Conservation (phyloP, 2,329 filamentous ascomycete genomes). For the Aspergillus melleus region DNA sequence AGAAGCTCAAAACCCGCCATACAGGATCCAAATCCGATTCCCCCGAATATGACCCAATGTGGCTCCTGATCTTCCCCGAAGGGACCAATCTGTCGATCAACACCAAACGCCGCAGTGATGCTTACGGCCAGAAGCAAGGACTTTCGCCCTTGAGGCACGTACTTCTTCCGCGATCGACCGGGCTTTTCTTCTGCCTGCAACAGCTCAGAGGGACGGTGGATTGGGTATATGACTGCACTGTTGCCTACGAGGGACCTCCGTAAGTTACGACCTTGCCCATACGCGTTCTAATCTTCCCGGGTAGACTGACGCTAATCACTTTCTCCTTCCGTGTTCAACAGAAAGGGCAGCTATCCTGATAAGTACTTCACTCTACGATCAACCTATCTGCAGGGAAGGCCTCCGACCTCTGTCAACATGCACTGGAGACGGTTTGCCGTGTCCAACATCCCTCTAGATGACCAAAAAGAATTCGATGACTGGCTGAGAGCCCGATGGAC, state of each 20-base stretch:
- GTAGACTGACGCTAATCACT: constrained; percentile 2
- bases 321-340: constrained; percentile 32
- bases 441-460: constrained; percentile 75
- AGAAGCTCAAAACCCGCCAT: constrained; percentile 53
- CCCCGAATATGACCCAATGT: constrained; percentile 61
- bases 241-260: constrained; percentile 92
- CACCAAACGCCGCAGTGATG: constrained; percentile 56
- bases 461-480: constrained; percentile 70
- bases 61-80: constrained; percentile 66
- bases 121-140: constrained; percentile 59
- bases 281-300: neutral
- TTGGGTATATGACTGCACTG: constrained; percentile 75
- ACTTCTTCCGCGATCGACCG: constrained; percentile 62
- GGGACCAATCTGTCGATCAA: constrained; percentile 62
- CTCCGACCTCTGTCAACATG: constrained; percentile 94
- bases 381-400: constrained; percentile 83
- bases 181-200: constrained; percentile 61
- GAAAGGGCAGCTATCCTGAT: constrained; percentile 81
- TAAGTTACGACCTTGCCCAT: constrained; percentile 52
- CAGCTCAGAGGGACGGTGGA: constrained; percentile 60
- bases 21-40: constrained; percentile 50
- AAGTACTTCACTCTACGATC: constrained; percentile 83
- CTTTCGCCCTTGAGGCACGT: constrained; percentile 60
- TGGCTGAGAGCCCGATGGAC: constrained; percentile 89
- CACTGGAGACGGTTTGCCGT: constrained; percentile 88